These are phyloP conservation scores for Gigaspora rosea DNA, from an alignment of 192 early-diverging fungal species.

Conservation along the genomic window DNA sequence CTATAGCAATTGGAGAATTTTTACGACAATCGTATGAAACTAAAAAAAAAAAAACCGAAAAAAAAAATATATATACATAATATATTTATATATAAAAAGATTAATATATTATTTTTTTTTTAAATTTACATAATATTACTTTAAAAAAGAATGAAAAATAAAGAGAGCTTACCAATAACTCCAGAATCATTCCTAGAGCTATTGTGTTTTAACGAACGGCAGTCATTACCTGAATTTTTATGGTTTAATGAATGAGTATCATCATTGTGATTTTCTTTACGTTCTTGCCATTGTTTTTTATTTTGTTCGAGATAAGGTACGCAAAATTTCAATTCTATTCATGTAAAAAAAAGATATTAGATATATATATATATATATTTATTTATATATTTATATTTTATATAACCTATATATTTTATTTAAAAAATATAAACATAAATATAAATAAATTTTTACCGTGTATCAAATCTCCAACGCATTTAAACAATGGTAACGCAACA, in stretches of 20 bases:
- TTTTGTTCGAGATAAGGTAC: constrained; percentile 40
- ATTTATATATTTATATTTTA: too few relatives aligned
- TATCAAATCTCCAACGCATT: constrained; percentile 46
- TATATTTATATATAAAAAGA: background rate
- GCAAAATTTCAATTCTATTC: constrained; percentile 44
- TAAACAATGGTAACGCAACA: constrained; percentile 56
- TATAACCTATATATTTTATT: too few relatives aligned
- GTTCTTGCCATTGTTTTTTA: constrained; percentile 39
- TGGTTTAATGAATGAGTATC: too few relatives aligned
- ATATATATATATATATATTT: too few relatives aligned
- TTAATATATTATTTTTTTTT: background rate
- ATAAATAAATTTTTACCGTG: constrained; percentile 41
- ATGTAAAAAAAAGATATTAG: background rate
- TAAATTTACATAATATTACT: background rate
- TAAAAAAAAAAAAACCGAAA: too few relatives aligned
- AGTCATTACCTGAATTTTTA: background rate
- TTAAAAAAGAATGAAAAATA: background rate
- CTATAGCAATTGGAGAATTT: constrained; percentile 16
- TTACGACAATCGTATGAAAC: constrained; percentile 8
- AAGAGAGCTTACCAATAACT: background rate
- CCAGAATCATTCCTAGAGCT: background rate
- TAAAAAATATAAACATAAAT: background rate
- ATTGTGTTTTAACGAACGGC: constrained; percentile 11
- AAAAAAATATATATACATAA: background rate
- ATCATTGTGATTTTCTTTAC: constrained; percentile 27